Base-by-base conservation (phyloP, 805 yeast species). In the Myxozyma vanderwaltii region DNA sequence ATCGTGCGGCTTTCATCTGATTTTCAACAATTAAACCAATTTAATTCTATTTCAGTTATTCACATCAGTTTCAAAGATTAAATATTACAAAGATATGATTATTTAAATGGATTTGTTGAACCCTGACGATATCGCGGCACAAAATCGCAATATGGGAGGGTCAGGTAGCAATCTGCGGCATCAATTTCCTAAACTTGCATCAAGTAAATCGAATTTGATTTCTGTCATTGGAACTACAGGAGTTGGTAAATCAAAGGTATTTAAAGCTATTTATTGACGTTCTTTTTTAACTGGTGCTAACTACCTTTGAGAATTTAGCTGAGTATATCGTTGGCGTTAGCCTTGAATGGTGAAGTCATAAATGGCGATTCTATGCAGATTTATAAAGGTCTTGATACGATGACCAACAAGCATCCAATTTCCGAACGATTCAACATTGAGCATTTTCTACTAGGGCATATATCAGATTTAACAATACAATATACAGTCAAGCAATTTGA, bases 341-440 rank as follows among this genome's bases (percentile, higher is more conserved):
- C 79, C 27, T 80, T 87, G 53, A 81, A 85, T 69, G 98, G 98
- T 21, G 98, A 94, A 70, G 79, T 94, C 63, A 88, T 94, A 63
- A 94, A 94, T 73, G 96, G 96, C 0, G 99, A 94, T 71, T 90
- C 98, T 0, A 91, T 94, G 97, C 99, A 94, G 73, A 88, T 94
- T 78, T 94, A 94, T 72, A 74, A 77, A 40, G 85, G 82, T 0
- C 74, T 84, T 0, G 89, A 87, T 13, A 82, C 83, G 10, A 89
- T 94, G 61, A 89, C 99, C 15, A 94, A 94, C 69, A 94, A 94
- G 69, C 98, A 94, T 68, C 98, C 99, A 0, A 60, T 86, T 0
- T 76, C 75, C 0, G 97, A 92, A 65, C 77, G 96, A 38, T 76
- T 79, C 4, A 92, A 90, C 0, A 70, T 94, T 0, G 80, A 83